These are phyloP conservation scores for Aspergillus sp. DNA, from an alignment of 2,329 filamentous ascomycete genomes.

Conservation along the genomic window DNA sequence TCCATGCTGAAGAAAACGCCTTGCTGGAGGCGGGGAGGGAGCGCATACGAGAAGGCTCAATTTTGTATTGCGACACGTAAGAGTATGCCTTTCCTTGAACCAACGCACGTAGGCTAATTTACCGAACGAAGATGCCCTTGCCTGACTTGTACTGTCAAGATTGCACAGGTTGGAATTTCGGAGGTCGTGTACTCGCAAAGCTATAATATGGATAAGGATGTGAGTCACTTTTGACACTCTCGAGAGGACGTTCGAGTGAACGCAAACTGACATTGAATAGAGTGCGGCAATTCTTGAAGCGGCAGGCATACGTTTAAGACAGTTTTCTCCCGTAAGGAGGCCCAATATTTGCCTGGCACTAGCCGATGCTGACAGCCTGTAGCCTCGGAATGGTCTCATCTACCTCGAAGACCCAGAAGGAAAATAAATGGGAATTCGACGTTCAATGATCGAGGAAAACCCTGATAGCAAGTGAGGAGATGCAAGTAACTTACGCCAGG, in stretches of 20 bases:
- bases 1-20: slow-evolving; percentile 99
- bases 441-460: not conserved
- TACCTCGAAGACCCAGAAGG: slow-evolving; percentile 57
- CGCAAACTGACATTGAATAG: slow-evolving; percentile 35
- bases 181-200: slow-evolving; percentile 94
- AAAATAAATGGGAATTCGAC: not conserved
- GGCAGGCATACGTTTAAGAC: slow-evolving; percentile 81
- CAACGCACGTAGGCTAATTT: not conserved
- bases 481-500: not conserved
- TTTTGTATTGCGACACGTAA: slow-evolving; percentile 86
- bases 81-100: slow-evolving; percentile 22
- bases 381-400: slow-evolving; percentile 67
- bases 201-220: slow-evolving; percentile 89
- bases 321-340: slow-evolving; percentile 74
- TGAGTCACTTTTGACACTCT: slow-evolving; percentile 30
- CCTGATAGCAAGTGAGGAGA: not conserved
- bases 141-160: slow-evolving; percentile 97
- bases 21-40: slow-evolving; percentile 92
- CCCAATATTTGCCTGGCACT: not conserved
- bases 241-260: not conserved
- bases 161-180: slow-evolving; percentile 91
- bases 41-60: slow-evolving; percentile 78
- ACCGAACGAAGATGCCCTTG: slow-evolving; percentile 72
- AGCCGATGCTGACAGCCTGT: slow-evolving; percentile 2
- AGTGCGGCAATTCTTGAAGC: slow-evolving; percentile 81